Base-by-base conservation (phyloP, 179 eudicot genomes). In the Silene vulgaris region DNA sequence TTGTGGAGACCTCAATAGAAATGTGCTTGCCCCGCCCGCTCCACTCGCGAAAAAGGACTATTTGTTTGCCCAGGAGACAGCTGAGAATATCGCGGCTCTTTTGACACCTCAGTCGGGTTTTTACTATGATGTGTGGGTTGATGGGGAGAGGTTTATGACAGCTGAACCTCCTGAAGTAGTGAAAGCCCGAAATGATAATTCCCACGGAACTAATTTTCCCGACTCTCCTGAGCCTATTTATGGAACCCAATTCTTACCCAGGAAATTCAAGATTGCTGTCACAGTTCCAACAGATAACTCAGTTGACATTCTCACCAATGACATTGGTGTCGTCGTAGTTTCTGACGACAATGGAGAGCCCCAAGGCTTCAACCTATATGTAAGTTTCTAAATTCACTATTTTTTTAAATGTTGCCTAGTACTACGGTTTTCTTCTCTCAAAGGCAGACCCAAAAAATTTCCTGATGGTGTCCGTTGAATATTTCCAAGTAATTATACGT, bases 71-170 rank as follows among this genome's bases (percentile, higher is more conserved):
- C 97, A 95, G 71, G 77, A 90, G 68, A 95, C 97, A 23, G 99
- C 99, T 4, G 99, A 95, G 20, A 87, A 93, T 74, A 92, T 95
- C 75, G 99, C 99, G 40, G 86, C 97, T 4, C 90, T 95, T 1
- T 80, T 95, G 56, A 89, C 97, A 65, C 99, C 99, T 48, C 99
- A 95, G 74, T 95, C 99, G 13, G 99, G 99, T 13, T 92, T 92
- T 79, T 95, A 95, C 80, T 95, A 95, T 83, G 99, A 95, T 76
- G 90, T 93, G 87, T 95, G 99, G 99, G 97, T 95, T 61, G 99
- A 92, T 86, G 99, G 99, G 61, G 99, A 95, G 87, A 87, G 71
- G 75, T 70, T 95, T 76, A 86, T 95, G 97, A 70, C 99, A 43
- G 97, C 96, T 69, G 99, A 95, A 75, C 91, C 97, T 29, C 93